These are phyloP conservation scores for Chaetomiaceae sp. DNA, from an alignment of 2,329 filamentous ascomycete genomes.

Conservation along the genomic window DNA sequence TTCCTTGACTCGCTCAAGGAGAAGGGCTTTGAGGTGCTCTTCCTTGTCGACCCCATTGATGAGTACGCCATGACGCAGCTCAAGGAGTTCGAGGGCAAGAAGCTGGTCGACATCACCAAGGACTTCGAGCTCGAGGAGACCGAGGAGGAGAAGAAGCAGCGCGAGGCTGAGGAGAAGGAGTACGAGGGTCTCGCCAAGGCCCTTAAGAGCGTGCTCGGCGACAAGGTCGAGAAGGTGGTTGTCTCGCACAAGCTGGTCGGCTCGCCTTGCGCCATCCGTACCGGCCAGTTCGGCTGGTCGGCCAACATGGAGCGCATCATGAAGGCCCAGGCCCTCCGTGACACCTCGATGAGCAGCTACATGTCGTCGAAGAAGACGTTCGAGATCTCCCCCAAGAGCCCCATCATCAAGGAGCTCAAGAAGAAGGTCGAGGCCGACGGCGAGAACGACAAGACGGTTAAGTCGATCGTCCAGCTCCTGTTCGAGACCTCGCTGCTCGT, in stretches of 20 bases:
- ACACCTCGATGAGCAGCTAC: constrained; percentile 99
- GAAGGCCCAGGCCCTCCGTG: constrained; percentile 99
- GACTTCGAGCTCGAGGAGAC: constrained; percentile 99
- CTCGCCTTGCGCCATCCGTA: constrained; percentile 96
- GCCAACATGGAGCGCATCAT: constrained; percentile 99
- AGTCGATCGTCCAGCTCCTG: constrained; percentile 96
- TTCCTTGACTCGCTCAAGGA: constrained; percentile 98
- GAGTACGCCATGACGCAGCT: constrained; percentile 99
- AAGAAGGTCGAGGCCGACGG: constrained; percentile 97
- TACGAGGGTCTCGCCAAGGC: constrained; percentile 91
- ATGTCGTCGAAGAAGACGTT: constrained; percentile 99
- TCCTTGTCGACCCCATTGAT: constrained; percentile 98
- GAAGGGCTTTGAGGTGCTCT: constrained; percentile 99
- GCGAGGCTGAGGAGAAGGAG: constrained; percentile 97
- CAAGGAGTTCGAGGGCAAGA: constrained; percentile 99
- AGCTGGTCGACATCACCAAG: constrained; percentile 99
- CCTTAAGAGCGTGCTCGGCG: constrained; percentile 97
- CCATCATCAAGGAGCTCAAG: constrained; percentile 99
- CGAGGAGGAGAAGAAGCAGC: constrained; percentile 95
- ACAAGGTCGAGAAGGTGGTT: constrained; percentile 99
- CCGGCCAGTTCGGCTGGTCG: constrained; percentile 99
- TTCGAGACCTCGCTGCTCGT: constrained; percentile 98
- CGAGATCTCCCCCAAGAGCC: constrained; percentile 97
- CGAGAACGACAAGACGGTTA: constrained; percentile 98
- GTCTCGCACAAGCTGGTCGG: constrained; percentile 96